Evolutionary conservation across 192 early-diverging fungal genomes (phyloP), one percentile per base, ranked within the genome.

Genomic region (Podila minutissima): DNA sequence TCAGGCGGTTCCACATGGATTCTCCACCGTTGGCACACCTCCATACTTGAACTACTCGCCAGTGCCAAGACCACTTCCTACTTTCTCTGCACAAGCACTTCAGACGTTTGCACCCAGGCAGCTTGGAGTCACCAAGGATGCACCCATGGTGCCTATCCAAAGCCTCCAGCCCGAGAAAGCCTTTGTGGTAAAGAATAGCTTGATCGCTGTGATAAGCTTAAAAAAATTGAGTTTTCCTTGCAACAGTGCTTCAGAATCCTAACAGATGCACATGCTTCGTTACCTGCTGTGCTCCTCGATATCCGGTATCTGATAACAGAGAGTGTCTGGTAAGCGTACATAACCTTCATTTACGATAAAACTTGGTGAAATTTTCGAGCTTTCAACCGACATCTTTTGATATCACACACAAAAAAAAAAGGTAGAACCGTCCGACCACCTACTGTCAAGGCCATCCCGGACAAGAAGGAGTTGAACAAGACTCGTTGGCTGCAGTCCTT

Each of bases 401-500:
- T 29, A 33, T 31, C 24, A 4, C 22, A 5, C 6, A 29, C 33
- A 33, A 37, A 37, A 41, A 37, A 41, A 11, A 28, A 17, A 76
- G 74, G 77, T 8, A 53, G 71, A n/a, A 81, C 67, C 0, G 62
- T 81, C 28, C 28, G 77, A 37, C 64, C 49, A 24, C 37, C 71
- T 0, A 71, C 69, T 24, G 35, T 73, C 17, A 81, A 81, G 29
- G 51, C 53, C 11, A 69, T 73, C 6, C 61, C 61, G 28, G 71
- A 81, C 38, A 69, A 46, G 26, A 59, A 50, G 5, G 71, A 81
- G 15, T 7, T 48, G n/a, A 60, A 7, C 46, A 73, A 69, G 58
- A 49, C 38, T 7, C 60, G 48, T 3, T 81, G 77, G 77, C 38
- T 81, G 6, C 67, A 60, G 65, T 69, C 66, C 4, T 81, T 81